Evolutionary conservation across 441 rosid species (phyloP), one percentile per base, ranked within the genome.

Genomic region (Adansonia madagascariensis): DNA sequence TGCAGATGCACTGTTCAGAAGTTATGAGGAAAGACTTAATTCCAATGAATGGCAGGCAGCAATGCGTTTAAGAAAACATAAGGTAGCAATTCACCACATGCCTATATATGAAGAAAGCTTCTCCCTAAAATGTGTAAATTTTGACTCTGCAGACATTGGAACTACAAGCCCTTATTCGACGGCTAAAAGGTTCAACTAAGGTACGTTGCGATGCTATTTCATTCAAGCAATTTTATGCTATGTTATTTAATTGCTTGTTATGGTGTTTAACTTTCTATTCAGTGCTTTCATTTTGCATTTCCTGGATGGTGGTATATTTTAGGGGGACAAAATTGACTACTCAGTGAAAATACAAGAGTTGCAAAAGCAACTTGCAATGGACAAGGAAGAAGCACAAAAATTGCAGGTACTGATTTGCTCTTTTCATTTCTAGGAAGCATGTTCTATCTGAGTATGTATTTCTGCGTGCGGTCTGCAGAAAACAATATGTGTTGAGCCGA

Each of bases 21-120:
- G 91, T 82, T 91, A 90, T 77, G 98, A 94, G 86, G 98, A 94
- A 80, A 94, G 99, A 83, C 89, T 96, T 81, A 86, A 86, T 78
- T 94, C 99, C 75, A 90, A 83, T 77, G 99, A 96, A 84, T 96
- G 99, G 99, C 98, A 92, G 85, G 98, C 98, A 76, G 99, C 99
- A 80, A 81, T 85, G 90, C 91, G 95, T 39, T 84, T 96, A 82
- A 89, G 98, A 86, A 90, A 91, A 84, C 98, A 90, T 85, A 94
- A 96, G 98, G 99, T 94, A 84, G 68, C 24, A 75, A 49, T 41
- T 77, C 43, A 56, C 53, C 41, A 27, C 39, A 47, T 53, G 9
- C 15, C 20, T 24, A 6, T 6, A 22, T 64, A 1, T 52, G 14
- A 75, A 49, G 75, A 68, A 15, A 71, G 62, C 24, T 53, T 71